phyloP scores from a whole-genome alignment of 805 yeast genomes.

The Zygosaccharomyces gambellarensis region DNA sequence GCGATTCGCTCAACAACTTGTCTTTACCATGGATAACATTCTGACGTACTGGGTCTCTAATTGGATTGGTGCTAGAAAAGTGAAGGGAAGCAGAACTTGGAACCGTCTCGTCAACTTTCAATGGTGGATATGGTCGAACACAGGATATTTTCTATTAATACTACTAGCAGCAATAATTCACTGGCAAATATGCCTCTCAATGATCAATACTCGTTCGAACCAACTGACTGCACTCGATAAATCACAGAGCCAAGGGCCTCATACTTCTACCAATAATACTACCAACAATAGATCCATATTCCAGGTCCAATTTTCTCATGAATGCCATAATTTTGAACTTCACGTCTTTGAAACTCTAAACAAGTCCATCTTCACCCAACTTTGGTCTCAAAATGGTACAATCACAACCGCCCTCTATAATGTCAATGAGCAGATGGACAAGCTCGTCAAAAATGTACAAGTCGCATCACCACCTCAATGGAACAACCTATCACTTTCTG shows the following conservation, averaged over 20 bases:
- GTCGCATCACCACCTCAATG: slow-evolving; percentile 7
- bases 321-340: slow-evolving; percentile 6
- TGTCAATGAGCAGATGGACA: slow-evolving; percentile 9
- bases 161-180: slow-evolving; percentile 10
- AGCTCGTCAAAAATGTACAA: background rate
- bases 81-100: slow-evolving; percentile 1
- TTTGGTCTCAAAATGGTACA: slow-evolving; percentile 2
- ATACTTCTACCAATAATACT: background rate
- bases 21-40: slow-evolving; percentile 6
- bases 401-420: background rate
- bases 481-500: slow-evolving; percentile 5
- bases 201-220: background rate
- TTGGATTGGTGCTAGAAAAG: background rate
- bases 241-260: background rate
- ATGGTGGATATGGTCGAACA: slow-evolving; percentile 18
- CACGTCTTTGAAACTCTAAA: slow-evolving; percentile 3
- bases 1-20: slow-evolving; percentile 1
- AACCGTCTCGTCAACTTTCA: background rate
- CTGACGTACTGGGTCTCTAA: slow-evolving; percentile 7
- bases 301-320: slow-evolving; percentile 4
- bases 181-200: slow-evolving; percentile 9
- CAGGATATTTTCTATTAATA: slow-evolving; percentile 12
- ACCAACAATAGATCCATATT: background rate
- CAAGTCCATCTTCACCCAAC: slow-evolving; percentile 1
- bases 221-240: background rate